These are phyloP conservation scores for Albophoma yamanashiensis DNA, from an alignment of 2,329 filamentous ascomycete genomes.

Conservation along the genomic window DNA sequence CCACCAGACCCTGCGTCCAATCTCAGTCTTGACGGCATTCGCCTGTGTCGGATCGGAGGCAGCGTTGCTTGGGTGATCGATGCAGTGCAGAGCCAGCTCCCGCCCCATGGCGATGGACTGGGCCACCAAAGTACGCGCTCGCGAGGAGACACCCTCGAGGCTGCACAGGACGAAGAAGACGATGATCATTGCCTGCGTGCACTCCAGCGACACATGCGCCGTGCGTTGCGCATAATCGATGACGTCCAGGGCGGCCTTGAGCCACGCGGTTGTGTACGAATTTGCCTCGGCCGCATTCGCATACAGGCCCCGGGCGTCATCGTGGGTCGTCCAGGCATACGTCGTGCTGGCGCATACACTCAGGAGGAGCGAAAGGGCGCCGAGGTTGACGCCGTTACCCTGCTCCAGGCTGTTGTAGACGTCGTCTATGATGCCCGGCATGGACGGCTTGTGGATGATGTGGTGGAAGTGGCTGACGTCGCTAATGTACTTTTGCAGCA, in stretches of 20 bases:
- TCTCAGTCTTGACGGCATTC: slow-evolving; percentile 19
- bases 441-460: slow-evolving; percentile 17
- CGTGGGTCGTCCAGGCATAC: slow-evolving; percentile 18
- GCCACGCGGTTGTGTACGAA: slow-evolving; percentile 19
- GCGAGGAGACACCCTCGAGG: slow-evolving; percentile 23
- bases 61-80: slow-evolving; percentile 20
- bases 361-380: slow-evolving; percentile 16
- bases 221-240: slow-evolving; percentile 22
- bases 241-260: slow-evolving; percentile 21
- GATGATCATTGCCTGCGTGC: slow-evolving; percentile 25
- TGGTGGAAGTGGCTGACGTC: slow-evolving; percentile 21
- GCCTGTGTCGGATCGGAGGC: slow-evolving; percentile 10
- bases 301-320: slow-evolving; percentile 15
- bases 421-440: slow-evolving; percentile 16
- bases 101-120: slow-evolving; percentile 17
- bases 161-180: slow-evolving; percentile 27
- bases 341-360: slow-evolving; percentile 18
- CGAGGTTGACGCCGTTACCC: slow-evolving; percentile 10
- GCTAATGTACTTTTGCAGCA: slow-evolving; percentile 18
- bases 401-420: slow-evolving; percentile 18
- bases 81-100: slow-evolving; percentile 26
- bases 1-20: slow-evolving; percentile 33
- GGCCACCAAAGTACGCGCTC: slow-evolving; percentile 19
- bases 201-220: slow-evolving; percentile 18
- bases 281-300: slow-evolving; percentile 15